Evolutionary conservation across 108 stramenopile genomes (phyloP).

Genomic region (Cyclostephanos tholiformis): DNA sequence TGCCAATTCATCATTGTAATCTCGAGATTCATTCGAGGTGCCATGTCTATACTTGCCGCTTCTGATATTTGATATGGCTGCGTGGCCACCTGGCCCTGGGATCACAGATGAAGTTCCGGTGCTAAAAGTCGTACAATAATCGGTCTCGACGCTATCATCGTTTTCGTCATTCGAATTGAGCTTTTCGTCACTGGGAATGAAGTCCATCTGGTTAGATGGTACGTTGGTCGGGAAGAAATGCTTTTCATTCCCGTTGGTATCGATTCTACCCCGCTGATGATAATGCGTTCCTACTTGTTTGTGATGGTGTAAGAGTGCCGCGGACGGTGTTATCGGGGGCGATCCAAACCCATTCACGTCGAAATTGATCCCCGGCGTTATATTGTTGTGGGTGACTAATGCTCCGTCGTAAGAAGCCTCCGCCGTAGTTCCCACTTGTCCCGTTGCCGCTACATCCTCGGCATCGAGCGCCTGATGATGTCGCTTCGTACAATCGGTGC

Average conservation of each 20-base stretch:
- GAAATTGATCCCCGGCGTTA: background rate
- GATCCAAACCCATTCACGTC: background rate
- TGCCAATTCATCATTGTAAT: slow-evolving; percentile 28
- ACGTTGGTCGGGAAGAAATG: slow-evolving; percentile 11
- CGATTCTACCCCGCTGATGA: background rate
- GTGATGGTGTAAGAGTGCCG: background rate
- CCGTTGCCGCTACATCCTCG: slow-evolving; percentile 13
- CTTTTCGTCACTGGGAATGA: background rate
- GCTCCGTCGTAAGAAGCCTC: background rate
- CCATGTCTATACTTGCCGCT: slow-evolving; percentile 1
- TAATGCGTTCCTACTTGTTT: background rate
- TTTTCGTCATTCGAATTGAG: background rate
- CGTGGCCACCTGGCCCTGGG: too few species aligned
- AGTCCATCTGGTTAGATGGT: background rate
- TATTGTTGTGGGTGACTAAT: background rate
- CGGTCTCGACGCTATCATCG: background rate
- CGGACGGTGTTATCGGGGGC: background rate
- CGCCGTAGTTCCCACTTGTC: background rate
- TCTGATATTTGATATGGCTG: background rate
- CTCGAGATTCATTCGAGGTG: slow-evolving; percentile 11
- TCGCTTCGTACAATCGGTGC: slow-evolving; percentile 20
- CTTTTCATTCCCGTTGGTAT: background rate
- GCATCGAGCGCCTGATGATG: slow-evolving; percentile 36
- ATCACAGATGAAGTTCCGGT: too few species aligned
- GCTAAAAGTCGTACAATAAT: too few species aligned